Conservation (phyloP, 768 basidiomycete genomes). For the Tubosaeta sp. region DNA sequence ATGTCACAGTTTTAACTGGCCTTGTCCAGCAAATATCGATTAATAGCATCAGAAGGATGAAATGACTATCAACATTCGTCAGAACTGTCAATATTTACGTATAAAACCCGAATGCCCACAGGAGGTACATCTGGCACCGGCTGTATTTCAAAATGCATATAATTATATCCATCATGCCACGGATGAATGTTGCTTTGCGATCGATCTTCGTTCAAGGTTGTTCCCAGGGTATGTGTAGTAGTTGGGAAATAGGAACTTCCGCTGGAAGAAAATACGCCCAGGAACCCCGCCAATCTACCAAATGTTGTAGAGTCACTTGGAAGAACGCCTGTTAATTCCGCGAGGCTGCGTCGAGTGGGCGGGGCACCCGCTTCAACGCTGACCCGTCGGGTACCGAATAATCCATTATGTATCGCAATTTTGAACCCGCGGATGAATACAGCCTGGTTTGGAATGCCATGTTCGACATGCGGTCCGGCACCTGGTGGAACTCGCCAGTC, state of each 20-base stretch:
- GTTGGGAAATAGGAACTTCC: neutral
- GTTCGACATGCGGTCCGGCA: neutral
- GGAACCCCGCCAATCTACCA: neutral
- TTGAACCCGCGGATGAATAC: conserved; percentile 28
- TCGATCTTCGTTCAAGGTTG: neutral
- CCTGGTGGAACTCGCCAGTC: conserved; percentile 4
- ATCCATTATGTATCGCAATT: conserved; percentile 6
- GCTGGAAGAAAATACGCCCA: neutral
- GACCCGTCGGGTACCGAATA: neutral
- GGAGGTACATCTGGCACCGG: neutral
- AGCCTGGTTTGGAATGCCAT: conserved; percentile 16
- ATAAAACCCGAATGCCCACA: neutral
- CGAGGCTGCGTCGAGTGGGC: neutral
- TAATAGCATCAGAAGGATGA: conserved; percentile 13
- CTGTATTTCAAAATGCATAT: neutral
- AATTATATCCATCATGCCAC: neutral
- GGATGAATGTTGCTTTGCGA: too few relatives aligned
- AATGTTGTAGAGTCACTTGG: neutral
- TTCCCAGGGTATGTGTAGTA: neutral
- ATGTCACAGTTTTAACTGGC: neutral
- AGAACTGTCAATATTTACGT: neutral
- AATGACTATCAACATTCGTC: neutral
- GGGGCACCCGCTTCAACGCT: neutral
- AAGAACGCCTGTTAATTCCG: neutral
- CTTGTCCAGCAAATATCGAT: conserved; percentile 1